Conservation (phyloP, 345 rosid species). For the Populus euphratica region DNA sequence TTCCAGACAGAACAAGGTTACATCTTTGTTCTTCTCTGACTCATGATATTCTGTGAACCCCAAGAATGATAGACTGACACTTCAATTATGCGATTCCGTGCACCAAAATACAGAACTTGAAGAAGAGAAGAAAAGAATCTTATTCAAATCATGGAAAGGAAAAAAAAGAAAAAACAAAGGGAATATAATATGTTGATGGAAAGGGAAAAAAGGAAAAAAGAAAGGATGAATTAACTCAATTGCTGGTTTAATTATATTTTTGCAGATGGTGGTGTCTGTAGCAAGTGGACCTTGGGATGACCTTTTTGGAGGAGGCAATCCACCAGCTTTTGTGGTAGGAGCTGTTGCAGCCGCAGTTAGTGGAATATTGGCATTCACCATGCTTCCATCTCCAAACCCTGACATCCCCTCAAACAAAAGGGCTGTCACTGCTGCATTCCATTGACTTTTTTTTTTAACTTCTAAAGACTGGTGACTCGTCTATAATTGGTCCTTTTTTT, state of each 20-base stretch:
- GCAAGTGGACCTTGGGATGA: constrained; percentile 70
- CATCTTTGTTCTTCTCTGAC: not conserved
- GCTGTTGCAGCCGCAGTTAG: constrained; percentile 62
- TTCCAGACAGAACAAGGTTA: not conserved
- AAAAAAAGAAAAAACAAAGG: no score
- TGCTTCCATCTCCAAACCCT: constrained; percentile 73
- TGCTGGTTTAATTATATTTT: not conserved
- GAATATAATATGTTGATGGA: not conserved
- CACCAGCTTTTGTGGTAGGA: constrained; percentile 69
- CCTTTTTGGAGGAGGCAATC: constrained; percentile 76
- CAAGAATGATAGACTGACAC: not conserved
- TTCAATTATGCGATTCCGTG: not conserved
- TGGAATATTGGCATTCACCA: constrained; percentile 49
- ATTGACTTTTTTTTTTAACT: not conserved
- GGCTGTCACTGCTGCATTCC: constrained; percentile 9
- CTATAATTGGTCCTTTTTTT: not conserved
- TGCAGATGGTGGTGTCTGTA: constrained; percentile 67
- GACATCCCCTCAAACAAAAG: constrained; percentile 25
- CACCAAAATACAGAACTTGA: not conserved
- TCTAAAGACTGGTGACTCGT: not conserved
- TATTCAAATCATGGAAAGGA: not conserved
- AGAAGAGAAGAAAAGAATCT: not conserved
- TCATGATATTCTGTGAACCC: not conserved
- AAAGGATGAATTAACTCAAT: not conserved
- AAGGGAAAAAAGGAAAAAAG: no score